Base-by-base conservation (phyloP, 1,139 yeast species). In the Zygoascus hellenicus region DNA sequence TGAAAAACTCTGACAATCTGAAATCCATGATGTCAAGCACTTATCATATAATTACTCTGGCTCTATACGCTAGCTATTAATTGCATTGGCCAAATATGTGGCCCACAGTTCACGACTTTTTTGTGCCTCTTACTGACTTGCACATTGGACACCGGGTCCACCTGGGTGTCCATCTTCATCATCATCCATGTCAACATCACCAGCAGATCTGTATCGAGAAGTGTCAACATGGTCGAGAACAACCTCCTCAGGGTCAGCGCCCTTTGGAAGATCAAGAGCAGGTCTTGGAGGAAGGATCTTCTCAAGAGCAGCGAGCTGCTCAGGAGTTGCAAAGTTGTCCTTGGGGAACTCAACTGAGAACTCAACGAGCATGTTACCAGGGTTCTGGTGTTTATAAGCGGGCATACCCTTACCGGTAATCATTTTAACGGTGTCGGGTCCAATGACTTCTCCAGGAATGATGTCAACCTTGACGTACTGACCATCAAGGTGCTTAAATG, bases 391-490 rank as follows among this genome's bases (percentile, higher is more conserved):
- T 37, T 70, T 65, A 64, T 78, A 77, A 30, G 79, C 75, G 3
- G 95, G 95, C 98, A 92, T 92, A 82, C 99, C 99, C 71, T 90
- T 90, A 60, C 83, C 87, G 60, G 86, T 94, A 57, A 92, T 72
- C 48, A 88, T 88, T 71, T 88, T 89, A 59, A 83, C 72, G 39
- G 75, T 67, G 54, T 88, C 95, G 50, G 97, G 97, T 37, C 90
- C 64, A 55, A 94, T 85, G 52, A 90, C 89, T 71, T 90, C 97
- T 66, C 98, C 98, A 47, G 97, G 94, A 51, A 82, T 73, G 56
- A 90, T 80, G 43, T 77, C 74, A 49, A 89, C 79, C 76, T 89
- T 87, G 63, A 92, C 73, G 76, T 80, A 88, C 60, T 89, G 97
- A 53, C 88, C 83, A 52, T 71, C 77, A 48, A 81, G 74, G 62